Evolutionary conservation across 1,139 yeast species (phyloP).

Genomic region (Arxiozyma bovina): DNA sequence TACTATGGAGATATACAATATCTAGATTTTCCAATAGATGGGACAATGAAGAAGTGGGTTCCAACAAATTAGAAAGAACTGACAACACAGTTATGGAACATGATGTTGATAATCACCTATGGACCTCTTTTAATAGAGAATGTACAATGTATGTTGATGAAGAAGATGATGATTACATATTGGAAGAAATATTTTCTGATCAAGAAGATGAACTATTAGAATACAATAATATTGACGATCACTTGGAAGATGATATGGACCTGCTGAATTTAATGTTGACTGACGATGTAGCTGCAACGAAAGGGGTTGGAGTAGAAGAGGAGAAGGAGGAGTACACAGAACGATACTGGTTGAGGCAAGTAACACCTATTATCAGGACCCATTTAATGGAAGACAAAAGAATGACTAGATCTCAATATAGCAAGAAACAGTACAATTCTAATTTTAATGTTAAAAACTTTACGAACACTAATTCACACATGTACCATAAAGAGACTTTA

Average conservation of each 20-base stretch:
- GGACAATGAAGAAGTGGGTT: background rate
- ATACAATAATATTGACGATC: background rate
- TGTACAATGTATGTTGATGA: background rate
- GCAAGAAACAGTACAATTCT: slow-evolving; percentile 36
- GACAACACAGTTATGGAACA: background rate
- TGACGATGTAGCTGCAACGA: background rate
- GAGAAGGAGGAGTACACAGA: background rate
- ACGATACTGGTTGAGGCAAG: background rate
- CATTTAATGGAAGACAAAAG: slow-evolving; percentile 4
- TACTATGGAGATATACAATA: background rate
- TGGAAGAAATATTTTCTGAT: background rate
- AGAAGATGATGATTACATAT: slow-evolving; percentile 1
- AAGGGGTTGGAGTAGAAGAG: background rate
- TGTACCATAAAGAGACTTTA: slow-evolving; percentile 13
- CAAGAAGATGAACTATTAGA: background rate
- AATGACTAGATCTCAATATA: slow-evolving; percentile 8
- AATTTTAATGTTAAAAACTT: slow-evolving; percentile 32
- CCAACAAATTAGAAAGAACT: background rate
- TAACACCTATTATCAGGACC: background rate
- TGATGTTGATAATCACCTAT: background rate
- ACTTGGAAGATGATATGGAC: background rate
- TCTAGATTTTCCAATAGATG: background rate
- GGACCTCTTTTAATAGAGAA: background rate
- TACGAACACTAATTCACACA: background rate
- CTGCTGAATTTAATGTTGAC: background rate